Base-by-base conservation (phyloP, 768 basidiomycete species). In the Lactarius vividus region DNA sequence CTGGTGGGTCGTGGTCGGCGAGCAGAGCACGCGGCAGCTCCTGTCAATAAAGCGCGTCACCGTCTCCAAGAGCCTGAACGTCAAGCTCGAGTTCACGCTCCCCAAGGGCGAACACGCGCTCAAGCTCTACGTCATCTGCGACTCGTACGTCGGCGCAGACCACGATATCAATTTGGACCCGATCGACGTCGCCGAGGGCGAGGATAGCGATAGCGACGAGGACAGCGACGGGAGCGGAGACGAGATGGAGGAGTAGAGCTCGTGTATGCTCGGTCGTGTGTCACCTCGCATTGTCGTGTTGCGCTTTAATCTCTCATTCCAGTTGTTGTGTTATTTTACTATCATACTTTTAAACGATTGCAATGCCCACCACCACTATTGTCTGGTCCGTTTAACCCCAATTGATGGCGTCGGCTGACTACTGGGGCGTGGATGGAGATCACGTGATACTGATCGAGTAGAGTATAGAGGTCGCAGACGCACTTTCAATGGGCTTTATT, bases 1-100 rank as follows among this genome's bases (percentile, higher is more conserved):
- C 72, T 98, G 96, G 96, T 98, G 96, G 96, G 83, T 98, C 39
- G 95, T 98, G 56, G 83, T 98, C 15, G 94, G 94, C n/a, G 91
- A 96, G 60, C 82, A 88, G 6, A 80, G 80, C 39, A 87, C 85
- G n/a, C 85, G 87, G 42, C 90, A 94, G 71, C 80, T 99, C 15
- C 88, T 94, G 81, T 92, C 78, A 80, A 82, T 92, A 82, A 85
- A 96, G 84, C 89, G 89, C 52, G 92, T 98, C 35, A 96, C 96
- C 0, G 85, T 94, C 52, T 81, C 80, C 69, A 80, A 88, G 75
- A 81, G 75, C 70, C 83, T 98, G n/a, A 79, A 80, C 20, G 88
- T 91, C 67, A 94, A 94, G 73, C 85, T 99, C 52, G 94, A 98
- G 75, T 91, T 98, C 70, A 91, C 88, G 16, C 77, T 98, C 57